These are phyloP conservation scores for Diaporthe capsici DNA, from an alignment of 2,329 filamentous ascomycete species.

Conservation along the genomic window DNA sequence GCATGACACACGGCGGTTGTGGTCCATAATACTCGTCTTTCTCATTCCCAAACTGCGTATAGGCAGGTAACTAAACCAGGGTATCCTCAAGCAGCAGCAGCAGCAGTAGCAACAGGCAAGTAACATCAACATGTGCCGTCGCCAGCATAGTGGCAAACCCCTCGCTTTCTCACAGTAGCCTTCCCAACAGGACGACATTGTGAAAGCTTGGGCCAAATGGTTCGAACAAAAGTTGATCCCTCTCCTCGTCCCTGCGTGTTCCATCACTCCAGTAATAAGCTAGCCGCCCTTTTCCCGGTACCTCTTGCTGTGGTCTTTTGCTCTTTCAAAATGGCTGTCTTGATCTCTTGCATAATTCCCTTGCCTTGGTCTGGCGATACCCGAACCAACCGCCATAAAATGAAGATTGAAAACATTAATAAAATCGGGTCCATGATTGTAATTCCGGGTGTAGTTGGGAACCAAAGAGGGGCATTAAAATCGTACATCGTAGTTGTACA, in stretches of 20 bases:
- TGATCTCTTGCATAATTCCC: slow-evolving; percentile 27
- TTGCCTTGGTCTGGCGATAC: slow-evolving; percentile 20
- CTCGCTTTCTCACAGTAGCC: background rate
- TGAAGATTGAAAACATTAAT: slow-evolving; percentile 37
- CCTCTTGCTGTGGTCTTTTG: slow-evolving; percentile 18
- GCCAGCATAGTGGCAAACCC: background rate
- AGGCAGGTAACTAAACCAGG: slow-evolving; percentile 32
- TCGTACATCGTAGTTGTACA: slow-evolving; percentile 39
- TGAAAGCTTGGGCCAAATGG: background rate
- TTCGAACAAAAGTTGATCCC: slow-evolving; percentile 19
- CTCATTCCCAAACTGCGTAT: slow-evolving; percentile 31
- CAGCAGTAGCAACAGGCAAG: slow-evolving; percentile 2
- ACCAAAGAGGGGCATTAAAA: slow-evolving; percentile 26
- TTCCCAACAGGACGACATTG: background rate
- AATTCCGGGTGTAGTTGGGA: slow-evolving; percentile 32
- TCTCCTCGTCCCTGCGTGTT: background rate
- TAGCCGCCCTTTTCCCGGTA: slow-evolving; percentile 22
- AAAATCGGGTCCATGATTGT: slow-evolving; percentile 34
- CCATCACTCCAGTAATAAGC: background rate
- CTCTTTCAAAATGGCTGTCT: slow-evolving; percentile 17
- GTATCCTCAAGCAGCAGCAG: slow-evolving; percentile 35
- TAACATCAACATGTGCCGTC: slow-evolving; percentile 27
- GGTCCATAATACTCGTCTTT: slow-evolving; percentile 21
- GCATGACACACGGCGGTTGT: background rate
- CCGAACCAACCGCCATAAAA: slow-evolving; percentile 24